Percentiles rank a stretch among this genome's conserved stretches.
These are phyloP conservation scores for Fusarium foetens DNA, from an alignment of 2,329 filamentous ascomycete species.

Conservation along the genomic window DNA sequence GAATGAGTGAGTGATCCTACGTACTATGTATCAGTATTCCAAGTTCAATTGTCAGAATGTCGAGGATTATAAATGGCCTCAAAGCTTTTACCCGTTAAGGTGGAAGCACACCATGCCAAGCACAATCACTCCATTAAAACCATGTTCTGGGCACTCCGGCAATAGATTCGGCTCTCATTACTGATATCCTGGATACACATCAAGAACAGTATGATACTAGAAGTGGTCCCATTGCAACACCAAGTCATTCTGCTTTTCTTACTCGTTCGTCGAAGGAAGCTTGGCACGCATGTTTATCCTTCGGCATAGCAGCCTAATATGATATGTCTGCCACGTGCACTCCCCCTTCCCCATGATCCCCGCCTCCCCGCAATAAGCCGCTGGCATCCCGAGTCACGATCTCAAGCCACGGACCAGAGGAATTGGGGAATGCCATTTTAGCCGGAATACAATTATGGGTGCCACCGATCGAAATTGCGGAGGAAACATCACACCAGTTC, in stretches of 20 bases:
- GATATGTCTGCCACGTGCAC: background rate
- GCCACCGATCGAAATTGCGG: background rate
- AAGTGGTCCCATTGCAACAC: background rate
- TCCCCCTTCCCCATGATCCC: background rate
- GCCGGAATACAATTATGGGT: background rate
- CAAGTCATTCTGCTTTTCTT: background rate
- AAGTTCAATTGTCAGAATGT: background rate
- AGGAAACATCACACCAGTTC: background rate
- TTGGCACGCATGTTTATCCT: background rate
- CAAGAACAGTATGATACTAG: accelerated
- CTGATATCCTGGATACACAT: background rate
- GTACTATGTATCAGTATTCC: background rate
- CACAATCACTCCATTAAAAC: background rate
- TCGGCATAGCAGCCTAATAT: background rate
- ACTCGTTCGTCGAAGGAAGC: accelerated
- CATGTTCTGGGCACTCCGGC: background rate
- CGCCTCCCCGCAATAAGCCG: background rate
- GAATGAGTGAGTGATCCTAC: accelerated
- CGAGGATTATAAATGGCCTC: background rate
- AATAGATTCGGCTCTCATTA: background rate
- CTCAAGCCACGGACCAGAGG: background rate
- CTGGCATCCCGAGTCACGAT: background rate
- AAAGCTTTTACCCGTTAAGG: background rate
- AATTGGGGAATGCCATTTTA: background rate
- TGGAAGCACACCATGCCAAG: background rate